Conservation (phyloP, 2,329 filamentous ascomycete species). For the Fusarium pseudonygamai region DNA sequence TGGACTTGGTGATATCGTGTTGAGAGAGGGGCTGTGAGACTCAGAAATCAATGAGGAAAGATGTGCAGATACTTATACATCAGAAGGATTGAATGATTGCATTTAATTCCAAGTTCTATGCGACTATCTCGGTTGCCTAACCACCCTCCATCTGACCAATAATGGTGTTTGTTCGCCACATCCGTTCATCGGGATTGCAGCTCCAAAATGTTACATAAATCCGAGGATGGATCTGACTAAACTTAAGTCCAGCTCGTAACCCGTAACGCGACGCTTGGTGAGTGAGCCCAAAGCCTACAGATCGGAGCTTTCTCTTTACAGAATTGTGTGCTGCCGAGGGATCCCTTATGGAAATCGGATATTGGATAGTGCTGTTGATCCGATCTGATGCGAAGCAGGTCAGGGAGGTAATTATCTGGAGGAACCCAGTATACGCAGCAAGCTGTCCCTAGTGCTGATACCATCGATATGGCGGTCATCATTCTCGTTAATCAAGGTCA, state of each 20-base stretch:
- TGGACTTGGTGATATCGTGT: neutral
- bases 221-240: conserved; percentile 4
- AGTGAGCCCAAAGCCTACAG: neutral
- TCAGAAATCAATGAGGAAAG: neutral
- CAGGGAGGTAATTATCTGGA: neutral
- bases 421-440: neutral
- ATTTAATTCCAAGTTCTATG: neutral
- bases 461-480: neutral
- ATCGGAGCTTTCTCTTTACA: neutral
- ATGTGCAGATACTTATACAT: neutral
- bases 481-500: neutral
- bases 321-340: neutral
- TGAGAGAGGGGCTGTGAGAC: neutral
- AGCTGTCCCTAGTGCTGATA: neutral
- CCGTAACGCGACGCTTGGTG: neutral
- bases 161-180: neutral
- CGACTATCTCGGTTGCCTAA: neutral
- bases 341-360: neutral
- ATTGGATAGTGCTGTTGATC: neutral
- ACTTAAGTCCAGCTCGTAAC: neutral
- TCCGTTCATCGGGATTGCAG: conserved; percentile 12
- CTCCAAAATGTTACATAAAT: neutral
- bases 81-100: neutral
- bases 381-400: neutral
- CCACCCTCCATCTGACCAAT: neutral